Evolutionary conservation across 2,329 filamentous ascomycete genomes (phyloP).

Genomic region (Fusarium pseudocircinatum): DNA sequence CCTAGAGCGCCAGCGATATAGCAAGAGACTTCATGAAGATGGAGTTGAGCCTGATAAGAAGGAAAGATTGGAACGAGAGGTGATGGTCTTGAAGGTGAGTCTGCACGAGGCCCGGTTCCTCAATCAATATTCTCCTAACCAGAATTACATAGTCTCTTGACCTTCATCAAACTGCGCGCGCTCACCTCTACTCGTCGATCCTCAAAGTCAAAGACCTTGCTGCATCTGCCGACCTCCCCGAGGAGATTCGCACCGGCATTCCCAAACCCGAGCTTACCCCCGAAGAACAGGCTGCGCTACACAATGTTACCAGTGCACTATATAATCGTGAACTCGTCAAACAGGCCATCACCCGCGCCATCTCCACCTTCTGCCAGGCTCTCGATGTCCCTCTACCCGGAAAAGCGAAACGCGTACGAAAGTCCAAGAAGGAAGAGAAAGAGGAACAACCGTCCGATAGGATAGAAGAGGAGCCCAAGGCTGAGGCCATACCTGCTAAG

Average conservation of each 20-base stretch:
- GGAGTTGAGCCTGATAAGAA: slow-evolving; percentile 60
- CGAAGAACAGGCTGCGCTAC: slow-evolving; percentile 61
- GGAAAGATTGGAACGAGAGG: slow-evolving; percentile 69
- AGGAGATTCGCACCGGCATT: slow-evolving; percentile 56
- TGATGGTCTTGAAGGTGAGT: slow-evolving; percentile 64
- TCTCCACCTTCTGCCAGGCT: slow-evolving; percentile 59
- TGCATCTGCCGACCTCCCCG: slow-evolving; percentile 60
- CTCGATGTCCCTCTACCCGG: slow-evolving; percentile 60
- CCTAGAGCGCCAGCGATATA: slow-evolving; percentile 80
- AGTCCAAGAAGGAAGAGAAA: slow-evolving; percentile 46
- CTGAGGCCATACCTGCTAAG: slow-evolving; percentile 26
- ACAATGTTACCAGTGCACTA: slow-evolving; percentile 68
- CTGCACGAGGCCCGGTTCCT: background rate
- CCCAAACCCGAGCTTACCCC: slow-evolving; percentile 62
- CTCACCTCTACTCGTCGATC: slow-evolving; percentile 64
- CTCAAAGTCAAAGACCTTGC: slow-evolving; percentile 64
- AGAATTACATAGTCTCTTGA: slow-evolving; percentile 60
- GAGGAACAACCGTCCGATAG: slow-evolving; percentile 43
- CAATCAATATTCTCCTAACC: background rate
- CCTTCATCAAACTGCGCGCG: slow-evolving; percentile 65
- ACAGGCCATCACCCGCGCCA: slow-evolving; percentile 58
- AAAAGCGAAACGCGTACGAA: slow-evolving; percentile 46
- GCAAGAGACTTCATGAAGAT: slow-evolving; percentile 64
- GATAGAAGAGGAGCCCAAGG: slow-evolving; percentile 25
- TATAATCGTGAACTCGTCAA: slow-evolving; percentile 63